Percentiles rank a stretch among this genome's conserved stretches.
Conservation (phyloP, 257 asterid genomes). For the Datura wrightii region DNA sequence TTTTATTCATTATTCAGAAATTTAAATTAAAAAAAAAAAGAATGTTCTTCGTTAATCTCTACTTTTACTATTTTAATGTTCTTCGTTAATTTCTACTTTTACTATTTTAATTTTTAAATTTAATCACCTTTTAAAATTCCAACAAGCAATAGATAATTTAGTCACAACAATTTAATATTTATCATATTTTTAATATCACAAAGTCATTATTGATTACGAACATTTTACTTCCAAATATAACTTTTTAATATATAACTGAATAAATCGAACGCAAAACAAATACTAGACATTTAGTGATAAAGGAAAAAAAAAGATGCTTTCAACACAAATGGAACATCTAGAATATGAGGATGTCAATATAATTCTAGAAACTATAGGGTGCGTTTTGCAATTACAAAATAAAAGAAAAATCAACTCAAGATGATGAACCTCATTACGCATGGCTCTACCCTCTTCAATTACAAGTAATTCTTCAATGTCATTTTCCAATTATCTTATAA, state of each 20-base stretch:
- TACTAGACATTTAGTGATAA: background rate
- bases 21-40: background rate
- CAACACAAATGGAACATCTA: background rate
- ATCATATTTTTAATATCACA: background rate
- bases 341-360: background rate
- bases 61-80: too few relatives aligned
- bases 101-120: background rate
- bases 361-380: background rate
- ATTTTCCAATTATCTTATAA: slow-evolving; percentile 2
- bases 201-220: background rate
- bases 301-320: background rate
- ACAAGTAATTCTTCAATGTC: background rate
- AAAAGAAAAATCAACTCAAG: background rate
- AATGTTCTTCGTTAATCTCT: background rate
- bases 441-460: background rate
- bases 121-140: background rate
- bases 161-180: background rate
- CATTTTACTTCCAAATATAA: background rate
- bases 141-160: background rate
- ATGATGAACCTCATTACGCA: slow-evolving; percentile 37
- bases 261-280: fast-evolving
- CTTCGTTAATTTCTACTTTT: background rate
- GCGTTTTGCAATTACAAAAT: background rate
- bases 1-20: background rate
- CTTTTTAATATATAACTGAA: background rate